phyloP scores from a whole-genome alignment of 805 yeast species.

The Grigorovia jiainica region DNA sequence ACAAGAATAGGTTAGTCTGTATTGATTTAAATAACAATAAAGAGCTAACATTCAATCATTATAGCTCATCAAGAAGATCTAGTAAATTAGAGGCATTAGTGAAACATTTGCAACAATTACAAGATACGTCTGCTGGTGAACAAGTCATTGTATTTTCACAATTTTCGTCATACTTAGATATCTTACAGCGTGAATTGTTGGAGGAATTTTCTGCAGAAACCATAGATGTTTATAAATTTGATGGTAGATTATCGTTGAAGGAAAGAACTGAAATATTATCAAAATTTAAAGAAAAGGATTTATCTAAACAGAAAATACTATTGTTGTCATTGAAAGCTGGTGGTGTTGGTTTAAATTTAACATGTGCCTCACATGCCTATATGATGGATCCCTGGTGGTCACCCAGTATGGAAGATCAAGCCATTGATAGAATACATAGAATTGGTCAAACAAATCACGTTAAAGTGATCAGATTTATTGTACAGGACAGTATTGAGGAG shows the following conservation, averaged over 20 bases:
- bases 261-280: slow-evolving; percentile 55
- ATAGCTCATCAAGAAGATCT: slow-evolving; percentile 36
- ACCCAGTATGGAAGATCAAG: slow-evolving; percentile 83
- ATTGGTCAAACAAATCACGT: slow-evolving; percentile 76
- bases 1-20: slow-evolving; percentile 35
- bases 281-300: slow-evolving; percentile 37
- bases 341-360: slow-evolving; percentile 85
- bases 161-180: slow-evolving; percentile 72
- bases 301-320: slow-evolving; percentile 37
- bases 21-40: neutral
- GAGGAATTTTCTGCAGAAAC: slow-evolving; percentile 33
- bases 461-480: slow-evolving; percentile 67
- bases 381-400: slow-evolving; percentile 99
- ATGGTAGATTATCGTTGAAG: slow-evolving; percentile 63
- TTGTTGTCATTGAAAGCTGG: slow-evolving; percentile 82
- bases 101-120: slow-evolving; percentile 44
- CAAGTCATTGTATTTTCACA: slow-evolving; percentile 87
- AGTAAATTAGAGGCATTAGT: slow-evolving; percentile 66
- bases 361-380: slow-evolving; percentile 75
- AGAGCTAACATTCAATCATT: neutral
- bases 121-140: slow-evolving; percentile 49
- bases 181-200: slow-evolving; percentile 54
- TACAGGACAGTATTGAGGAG: slow-evolving; percentile 76
- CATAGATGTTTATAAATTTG: slow-evolving; percentile 53
- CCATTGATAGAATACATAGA: slow-evolving; percentile 83